Evolutionary conservation across 2,329 filamentous ascomycete genomes (phyloP), one percentile per base, ranked within the genome.

Genomic region (Sphaerulina vaccinii): DNA sequence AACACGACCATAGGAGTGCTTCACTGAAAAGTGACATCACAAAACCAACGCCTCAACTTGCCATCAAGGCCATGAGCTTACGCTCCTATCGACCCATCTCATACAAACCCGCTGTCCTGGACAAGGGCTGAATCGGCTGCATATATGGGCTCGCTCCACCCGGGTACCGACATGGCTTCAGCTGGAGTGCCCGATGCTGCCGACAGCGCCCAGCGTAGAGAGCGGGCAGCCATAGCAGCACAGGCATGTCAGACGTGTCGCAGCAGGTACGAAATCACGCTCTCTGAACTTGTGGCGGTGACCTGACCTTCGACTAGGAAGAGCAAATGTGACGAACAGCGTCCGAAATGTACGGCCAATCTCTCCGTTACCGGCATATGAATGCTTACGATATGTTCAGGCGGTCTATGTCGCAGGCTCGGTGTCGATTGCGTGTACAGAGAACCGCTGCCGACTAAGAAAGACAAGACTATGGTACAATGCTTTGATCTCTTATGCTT

Each of bases 361-460:
- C 19, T 18, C 3, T 3, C 5, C 7, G 15, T 37, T n/a, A 22
- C 22, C 27, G n/a, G 33, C 10, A 35, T 6, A 4, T 9, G 3
- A 19, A 15, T 33, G 19, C 52, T 59, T 19, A 59, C 44, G n/a
- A 22, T 19, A 22, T 19, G n/a, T n/a, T 7, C 24, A 67, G 63
- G 65, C 64, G 73, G 78, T 50, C 77, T 79, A 13, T 86, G 82
- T 65, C 71, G 76, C 53, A 75, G 77, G 55, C 76, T 82, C 61
- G 75, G 78, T 61, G 73, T 82, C 55, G 77, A 80, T 33, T 86
- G 83, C 65, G 73, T 74, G 56, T 85, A 85, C 64, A 73, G 80
- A 59, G 80, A 83, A 58, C 79, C 80, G 21, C 76, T 78, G 59
- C 80, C 81, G 29, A 85, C 82, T 47, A 85, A 84, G 81, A 84